Percentiles rank a stretch among this genome's conserved stretches.
phyloP scores from a whole-genome alignment of 129 eudicot genomes.

The Deinandra increscens region DNA sequence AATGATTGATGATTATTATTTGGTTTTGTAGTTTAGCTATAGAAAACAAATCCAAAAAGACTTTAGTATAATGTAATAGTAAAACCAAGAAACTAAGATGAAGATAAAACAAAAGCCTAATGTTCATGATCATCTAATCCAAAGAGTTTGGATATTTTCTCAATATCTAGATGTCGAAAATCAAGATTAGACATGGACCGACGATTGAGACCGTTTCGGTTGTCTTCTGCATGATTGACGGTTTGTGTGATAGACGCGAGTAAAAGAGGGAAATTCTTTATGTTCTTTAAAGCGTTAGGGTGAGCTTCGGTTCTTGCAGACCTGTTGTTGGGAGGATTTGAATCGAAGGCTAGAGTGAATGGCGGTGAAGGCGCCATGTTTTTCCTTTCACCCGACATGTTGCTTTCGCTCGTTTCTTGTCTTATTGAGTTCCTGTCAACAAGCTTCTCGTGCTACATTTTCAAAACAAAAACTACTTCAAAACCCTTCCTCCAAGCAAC shows the following conservation, averaged over 20 bases:
- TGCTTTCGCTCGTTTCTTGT: constrained; percentile 35
- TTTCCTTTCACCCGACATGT: constrained; percentile 28
- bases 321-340: constrained; percentile 40
- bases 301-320: constrained; percentile 80
- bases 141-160: constrained; percentile 68
- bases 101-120: constrained; percentile 22
- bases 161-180: constrained; percentile 58
- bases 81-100: background rate
- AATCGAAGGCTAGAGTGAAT: constrained; percentile 44
- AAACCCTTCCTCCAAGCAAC: background rate
- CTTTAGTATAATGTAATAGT: background rate
- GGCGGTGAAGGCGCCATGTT: constrained; percentile 47
- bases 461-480: constrained; percentile 7
- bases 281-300: constrained; percentile 80
- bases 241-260: constrained; percentile 69
- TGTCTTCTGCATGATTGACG: constrained; percentile 56
- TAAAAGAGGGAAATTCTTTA: constrained; percentile 73
- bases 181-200: constrained; percentile 65
- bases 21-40: constrained; percentile 16
- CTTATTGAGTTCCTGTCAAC: constrained; percentile 28
- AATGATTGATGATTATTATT: background rate
- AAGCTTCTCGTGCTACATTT: constrained; percentile 41
- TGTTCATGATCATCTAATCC: constrained; percentile 49
- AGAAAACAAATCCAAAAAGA: constrained; percentile 14
- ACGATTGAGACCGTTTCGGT: constrained; percentile 45